phyloP scores from a whole-genome alignment of 2,329 filamentous ascomycete species.

The Aspergillus niger region DNA sequence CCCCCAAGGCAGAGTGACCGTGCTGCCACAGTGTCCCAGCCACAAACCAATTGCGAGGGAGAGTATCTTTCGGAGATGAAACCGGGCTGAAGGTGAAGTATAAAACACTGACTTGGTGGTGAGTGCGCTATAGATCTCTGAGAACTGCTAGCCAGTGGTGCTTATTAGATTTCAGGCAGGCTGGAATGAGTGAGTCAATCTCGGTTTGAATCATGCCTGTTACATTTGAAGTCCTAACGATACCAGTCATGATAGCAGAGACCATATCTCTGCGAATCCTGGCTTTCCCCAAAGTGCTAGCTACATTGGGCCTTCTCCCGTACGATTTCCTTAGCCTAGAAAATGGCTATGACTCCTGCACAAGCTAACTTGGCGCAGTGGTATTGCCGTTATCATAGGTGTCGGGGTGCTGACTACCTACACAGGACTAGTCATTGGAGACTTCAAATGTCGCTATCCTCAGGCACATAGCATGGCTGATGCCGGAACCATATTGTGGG shows the following conservation, averaged over 20 bases:
- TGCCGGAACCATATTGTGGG: constrained; percentile 62
- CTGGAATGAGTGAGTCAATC: not conserved
- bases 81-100: constrained; percentile 27
- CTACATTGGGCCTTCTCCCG: constrained; percentile 54
- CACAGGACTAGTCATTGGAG: constrained; percentile 60
- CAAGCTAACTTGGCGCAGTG: constrained; percentile 7
- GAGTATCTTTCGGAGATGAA: constrained; percentile 32
- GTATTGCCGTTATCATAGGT: constrained; percentile 48
- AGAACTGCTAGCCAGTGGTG: constrained; percentile 1
- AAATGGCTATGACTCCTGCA: not conserved
- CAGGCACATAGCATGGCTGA: constrained; percentile 67
- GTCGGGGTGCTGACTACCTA: constrained; percentile 58
- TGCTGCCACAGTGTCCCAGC: not conserved
- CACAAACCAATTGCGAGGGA: not conserved
- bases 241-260: constrained; percentile 56
- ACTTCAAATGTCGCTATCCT: constrained; percentile 58
- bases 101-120: constrained; percentile 34
- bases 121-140: constrained; percentile 1
- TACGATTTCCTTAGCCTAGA: constrained; percentile 20
- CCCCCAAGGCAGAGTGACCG: not conserved
- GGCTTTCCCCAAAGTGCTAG: constrained; percentile 54
- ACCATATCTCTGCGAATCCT: constrained; percentile 59
- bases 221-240: not conserved
- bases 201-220: not conserved
- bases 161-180: not conserved